phyloP scores from a whole-genome alignment of 2,329 filamentous ascomycete genomes.

The Parafenestella ontariensis region DNA sequence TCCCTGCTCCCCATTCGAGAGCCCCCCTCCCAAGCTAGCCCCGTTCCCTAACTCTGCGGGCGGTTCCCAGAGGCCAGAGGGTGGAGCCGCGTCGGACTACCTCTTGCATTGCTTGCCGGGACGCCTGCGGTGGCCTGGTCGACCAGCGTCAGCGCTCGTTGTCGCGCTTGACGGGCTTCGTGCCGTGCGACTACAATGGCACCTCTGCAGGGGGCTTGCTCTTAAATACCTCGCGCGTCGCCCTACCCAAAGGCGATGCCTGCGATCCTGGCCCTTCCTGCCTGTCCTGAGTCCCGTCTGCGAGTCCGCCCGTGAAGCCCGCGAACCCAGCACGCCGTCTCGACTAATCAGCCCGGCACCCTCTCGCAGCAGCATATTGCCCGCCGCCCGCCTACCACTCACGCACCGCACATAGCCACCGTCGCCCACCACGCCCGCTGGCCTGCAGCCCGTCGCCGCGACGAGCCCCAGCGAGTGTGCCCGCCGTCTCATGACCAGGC shows the following conservation, averaged over 20 bases:
- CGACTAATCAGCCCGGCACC: conserved; percentile 10
- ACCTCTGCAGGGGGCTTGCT: conserved; percentile 27
- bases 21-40: background rate
- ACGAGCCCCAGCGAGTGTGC: background rate
- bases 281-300: conserved; percentile 17
- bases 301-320: conserved; percentile 2
- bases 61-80: conserved; percentile 26
- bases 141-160: conserved; percentile 23
- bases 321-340: conserved; percentile 6
- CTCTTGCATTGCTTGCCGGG: conserved; percentile 18
- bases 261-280: conserved; percentile 28
- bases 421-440: background rate
- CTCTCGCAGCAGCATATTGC: background rate
- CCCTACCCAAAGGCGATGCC: conserved; percentile 25
- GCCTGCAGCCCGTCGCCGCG: conserved; percentile 6
- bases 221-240: conserved; percentile 37
- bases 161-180: conserved; percentile 13
- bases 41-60: conserved; percentile 13
- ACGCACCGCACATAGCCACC: background rate
- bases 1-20: background rate
- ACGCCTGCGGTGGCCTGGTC: conserved; percentile 6
- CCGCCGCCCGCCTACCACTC: background rate
- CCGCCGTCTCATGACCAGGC: conserved; percentile 29
- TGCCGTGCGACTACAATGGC: conserved; percentile 10
- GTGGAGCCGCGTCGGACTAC: conserved; percentile 27